Conservation (phyloP, 2,329 filamentous ascomycete species). For the Tolypocladium tundrense region DNA sequence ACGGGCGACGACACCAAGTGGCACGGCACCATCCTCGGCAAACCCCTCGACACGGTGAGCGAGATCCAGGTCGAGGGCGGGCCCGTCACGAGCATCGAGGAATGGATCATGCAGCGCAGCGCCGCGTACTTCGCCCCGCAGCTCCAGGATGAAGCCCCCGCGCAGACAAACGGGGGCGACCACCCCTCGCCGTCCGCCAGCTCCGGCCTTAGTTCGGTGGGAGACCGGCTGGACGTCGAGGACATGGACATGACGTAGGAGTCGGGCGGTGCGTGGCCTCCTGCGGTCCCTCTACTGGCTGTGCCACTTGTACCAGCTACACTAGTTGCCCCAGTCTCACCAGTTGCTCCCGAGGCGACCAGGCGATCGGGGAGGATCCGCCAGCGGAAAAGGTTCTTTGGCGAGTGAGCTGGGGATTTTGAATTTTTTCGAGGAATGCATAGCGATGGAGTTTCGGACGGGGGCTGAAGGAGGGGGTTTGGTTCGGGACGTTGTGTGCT, state of each 20-base stretch:
- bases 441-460: slow-evolving; percentile 30
- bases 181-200: slow-evolving; percentile 34
- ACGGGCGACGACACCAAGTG: slow-evolving; percentile 80
- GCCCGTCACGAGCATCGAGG: slow-evolving; percentile 21
- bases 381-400: background rate
- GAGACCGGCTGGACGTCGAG: slow-evolving; percentile 30
- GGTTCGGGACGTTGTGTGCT: background rate
- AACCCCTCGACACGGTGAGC: slow-evolving; percentile 53
- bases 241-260: slow-evolving; percentile 1
- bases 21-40: slow-evolving; percentile 73
- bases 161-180: slow-evolving; percentile 2
- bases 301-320: background rate
- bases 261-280: background rate
- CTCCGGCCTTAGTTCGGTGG: slow-evolving; percentile 47
- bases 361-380: background rate
- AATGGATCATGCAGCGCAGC: slow-evolving; percentile 24
- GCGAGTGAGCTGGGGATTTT: background rate
- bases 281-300: background rate
- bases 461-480: background rate
- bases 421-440: slow-evolving; percentile 15
- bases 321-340: background rate
- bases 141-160: slow-evolving; percentile 3
- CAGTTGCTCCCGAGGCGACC: background rate
- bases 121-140: slow-evolving; percentile 1
- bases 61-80: slow-evolving; percentile 73